phyloP scores from a whole-genome alignment of 1,284 basidiomycete species.

The Porphyrellus sp. region DNA sequence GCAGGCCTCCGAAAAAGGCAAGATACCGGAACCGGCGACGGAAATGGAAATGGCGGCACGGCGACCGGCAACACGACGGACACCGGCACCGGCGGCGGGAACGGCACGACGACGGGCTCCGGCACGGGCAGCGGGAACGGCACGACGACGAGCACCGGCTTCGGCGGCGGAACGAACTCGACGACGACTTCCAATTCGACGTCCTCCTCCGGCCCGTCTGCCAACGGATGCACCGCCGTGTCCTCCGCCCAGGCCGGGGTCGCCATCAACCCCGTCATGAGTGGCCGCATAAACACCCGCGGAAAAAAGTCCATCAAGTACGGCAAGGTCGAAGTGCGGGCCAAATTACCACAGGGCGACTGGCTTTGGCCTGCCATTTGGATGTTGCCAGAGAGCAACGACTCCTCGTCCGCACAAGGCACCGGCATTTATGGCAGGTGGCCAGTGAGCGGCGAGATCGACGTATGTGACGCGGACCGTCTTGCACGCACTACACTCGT shows the following conservation, averaged over 20 bases:
- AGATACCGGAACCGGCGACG: conserved; percentile 14
- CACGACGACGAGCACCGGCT: conserved; percentile 1
- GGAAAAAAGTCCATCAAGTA: conserved; percentile 59
- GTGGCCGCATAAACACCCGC: conserved; percentile 69
- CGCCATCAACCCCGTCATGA: conserved; percentile 75
- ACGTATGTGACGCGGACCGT: conserved; percentile 42
- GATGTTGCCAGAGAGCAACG: conserved; percentile 69
- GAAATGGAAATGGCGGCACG: conserved; percentile 10
- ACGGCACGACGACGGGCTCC: background rate
- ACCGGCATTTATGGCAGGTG: conserved; percentile 63
- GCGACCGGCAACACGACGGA: background rate
- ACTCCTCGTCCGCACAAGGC: conserved; percentile 17
- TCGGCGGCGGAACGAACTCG: conserved; percentile 21
- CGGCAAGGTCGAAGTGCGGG: conserved; percentile 69
- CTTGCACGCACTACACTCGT: background rate
- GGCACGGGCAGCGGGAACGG: background rate
- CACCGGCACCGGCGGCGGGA: background rate
- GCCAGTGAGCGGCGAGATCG: conserved; percentile 76
- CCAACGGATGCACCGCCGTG: conserved; percentile 44
- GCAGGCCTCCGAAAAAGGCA: conserved; percentile 29
- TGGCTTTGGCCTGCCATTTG: conserved; percentile 86
- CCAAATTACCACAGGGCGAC: conserved; percentile 44
- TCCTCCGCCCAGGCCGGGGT: conserved; percentile 64
- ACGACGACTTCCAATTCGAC: conserved; percentile 28
- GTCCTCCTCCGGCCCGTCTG: conserved; percentile 11